Evolutionary conservation across 805 yeast species (phyloP), one percentile per base, ranked within the genome.

Genomic region (Kockiozyma suomiensis): DNA sequence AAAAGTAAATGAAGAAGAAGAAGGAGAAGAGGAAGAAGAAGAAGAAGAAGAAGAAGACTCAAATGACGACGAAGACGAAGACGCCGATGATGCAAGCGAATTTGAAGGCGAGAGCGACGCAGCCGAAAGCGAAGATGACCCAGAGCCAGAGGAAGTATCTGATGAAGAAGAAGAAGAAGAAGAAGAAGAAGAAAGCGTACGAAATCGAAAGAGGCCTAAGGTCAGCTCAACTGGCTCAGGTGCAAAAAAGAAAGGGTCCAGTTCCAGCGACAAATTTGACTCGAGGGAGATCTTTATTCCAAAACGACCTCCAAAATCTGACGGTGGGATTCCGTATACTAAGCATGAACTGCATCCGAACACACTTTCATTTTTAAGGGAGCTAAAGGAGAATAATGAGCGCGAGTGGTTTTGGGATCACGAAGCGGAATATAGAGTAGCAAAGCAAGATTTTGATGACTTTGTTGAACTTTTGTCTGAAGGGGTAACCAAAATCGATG

Each of bases 351-450:
- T 66, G 7, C 68, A 66, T 46, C 68, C 68, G 3, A 61, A 66
- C 26, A 66, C 68, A 10, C 25, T 66, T 4, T 15, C 30, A 21
- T 66, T 48, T 53, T 15, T 66, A 17, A 35, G 33, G n/a, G 68
- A 62, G 12, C 53, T 65, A 17, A 50, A 37, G 49, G 19, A 48
- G 4, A 66, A 67, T 37, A 67, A 67, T 35, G 67, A 66, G 19
- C 62, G 70, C 25, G 68, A 62, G 1, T 67, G 70, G 70, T 67
- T 67, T 43, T 57, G 66, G 66, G 60, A 55, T 38, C 59, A 67
- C 41, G 69, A 67, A 38, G 50, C 54, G 2, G 66, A 67, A 12
- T 67, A 67, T 43, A 54, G 65, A 10, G 48, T 42, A 8, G 66
- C 69, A 13, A 62, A 61, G 57, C 48, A 54, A 28, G 67, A 67